Evolutionary conservation across 148 eudicot genomes (phyloP).

Genomic region (Beta vulgaris): DNA sequence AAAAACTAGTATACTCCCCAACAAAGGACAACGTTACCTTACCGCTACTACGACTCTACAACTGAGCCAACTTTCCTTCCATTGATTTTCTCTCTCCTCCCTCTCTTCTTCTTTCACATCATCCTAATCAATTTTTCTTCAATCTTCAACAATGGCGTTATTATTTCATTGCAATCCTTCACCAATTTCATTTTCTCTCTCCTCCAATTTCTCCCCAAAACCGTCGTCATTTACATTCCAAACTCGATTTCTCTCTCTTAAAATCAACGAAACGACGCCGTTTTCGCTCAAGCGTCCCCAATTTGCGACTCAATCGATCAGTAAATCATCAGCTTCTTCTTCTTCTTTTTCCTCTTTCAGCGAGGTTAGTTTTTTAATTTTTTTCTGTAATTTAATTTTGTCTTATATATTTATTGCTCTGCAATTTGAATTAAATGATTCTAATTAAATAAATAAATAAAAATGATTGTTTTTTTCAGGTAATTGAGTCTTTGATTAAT

Average conservation of each 20-base stretch:
- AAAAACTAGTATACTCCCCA: no score
- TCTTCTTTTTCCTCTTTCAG: slow-evolving; percentile 41
- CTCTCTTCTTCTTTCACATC: no score
- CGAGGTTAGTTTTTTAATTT: slow-evolving; percentile 34
- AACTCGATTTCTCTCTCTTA: not conserved
- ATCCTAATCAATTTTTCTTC: no score
- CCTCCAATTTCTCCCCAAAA: slow-evolving; percentile 22
- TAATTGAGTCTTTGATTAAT: slow-evolving; percentile 67
- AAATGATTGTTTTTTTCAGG: slow-evolving; percentile 32
- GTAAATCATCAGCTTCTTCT: slow-evolving; percentile 19
- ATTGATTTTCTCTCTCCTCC: no score
- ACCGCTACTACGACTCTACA: no score
- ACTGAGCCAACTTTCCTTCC: no score
- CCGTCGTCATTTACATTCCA: not conserved
- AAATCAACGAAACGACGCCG: slow-evolving; percentile 8
- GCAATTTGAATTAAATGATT: slow-evolving; percentile 7
- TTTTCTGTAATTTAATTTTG: not conserved
- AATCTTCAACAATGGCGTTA: slow-evolving; percentile 7
- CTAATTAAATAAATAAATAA: not conserved
- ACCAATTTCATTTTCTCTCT: slow-evolving; percentile 1
- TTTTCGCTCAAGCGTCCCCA: not conserved
- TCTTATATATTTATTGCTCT: not conserved
- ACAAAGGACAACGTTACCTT: no score
- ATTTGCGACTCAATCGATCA: slow-evolving; percentile 24
- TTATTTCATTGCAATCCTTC: slow-evolving; percentile 5